Conservation (phyloP, 148 eudicot species). For the Bassia scoparia region DNA sequence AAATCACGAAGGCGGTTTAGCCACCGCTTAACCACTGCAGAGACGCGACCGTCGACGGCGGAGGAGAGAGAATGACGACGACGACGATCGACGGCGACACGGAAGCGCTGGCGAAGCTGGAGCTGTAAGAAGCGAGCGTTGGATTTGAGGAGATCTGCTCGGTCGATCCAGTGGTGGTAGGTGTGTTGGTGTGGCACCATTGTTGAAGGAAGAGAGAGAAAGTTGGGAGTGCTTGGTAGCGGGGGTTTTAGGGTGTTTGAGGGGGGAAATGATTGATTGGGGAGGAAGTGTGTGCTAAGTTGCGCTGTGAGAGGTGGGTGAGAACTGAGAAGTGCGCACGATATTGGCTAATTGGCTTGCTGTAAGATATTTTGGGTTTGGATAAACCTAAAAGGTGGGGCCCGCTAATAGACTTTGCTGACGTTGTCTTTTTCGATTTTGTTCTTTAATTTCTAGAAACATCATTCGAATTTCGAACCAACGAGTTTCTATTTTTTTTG, state of each 20-base stretch:
- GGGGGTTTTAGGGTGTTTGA: not conserved
- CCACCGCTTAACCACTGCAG: constrained; percentile 45
- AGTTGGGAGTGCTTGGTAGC: not conserved
- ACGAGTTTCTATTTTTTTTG: too few species aligned
- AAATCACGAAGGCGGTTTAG: constrained; percentile 49
- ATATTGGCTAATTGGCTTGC: not conserved
- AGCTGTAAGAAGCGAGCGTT: constrained; percentile 44
- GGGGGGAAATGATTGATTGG: not conserved
- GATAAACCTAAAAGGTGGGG: not conserved
- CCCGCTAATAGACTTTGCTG: too few species aligned
- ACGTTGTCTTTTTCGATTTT: too few species aligned
- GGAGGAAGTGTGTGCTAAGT: constrained; percentile 1
- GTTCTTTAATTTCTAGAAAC: too few species aligned
- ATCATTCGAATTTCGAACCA: too few species aligned
- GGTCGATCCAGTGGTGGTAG: constrained; percentile 39
- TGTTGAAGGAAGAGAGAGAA: not conserved
- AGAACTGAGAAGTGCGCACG: not conserved
- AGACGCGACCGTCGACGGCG: constrained; percentile 35
- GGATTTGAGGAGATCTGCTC: constrained; percentile 39
- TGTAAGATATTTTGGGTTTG: constrained; percentile 12
- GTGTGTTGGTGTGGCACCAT: constrained; percentile 28
- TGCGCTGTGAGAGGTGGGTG: constrained; percentile 6
- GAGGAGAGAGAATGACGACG: constrained; percentile 35
- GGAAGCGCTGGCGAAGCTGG: constrained; percentile 46
- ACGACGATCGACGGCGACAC: constrained; percentile 51